Conservation (phyloP, 345 rosid species). For the Euphorbia tirucalli region DNA sequence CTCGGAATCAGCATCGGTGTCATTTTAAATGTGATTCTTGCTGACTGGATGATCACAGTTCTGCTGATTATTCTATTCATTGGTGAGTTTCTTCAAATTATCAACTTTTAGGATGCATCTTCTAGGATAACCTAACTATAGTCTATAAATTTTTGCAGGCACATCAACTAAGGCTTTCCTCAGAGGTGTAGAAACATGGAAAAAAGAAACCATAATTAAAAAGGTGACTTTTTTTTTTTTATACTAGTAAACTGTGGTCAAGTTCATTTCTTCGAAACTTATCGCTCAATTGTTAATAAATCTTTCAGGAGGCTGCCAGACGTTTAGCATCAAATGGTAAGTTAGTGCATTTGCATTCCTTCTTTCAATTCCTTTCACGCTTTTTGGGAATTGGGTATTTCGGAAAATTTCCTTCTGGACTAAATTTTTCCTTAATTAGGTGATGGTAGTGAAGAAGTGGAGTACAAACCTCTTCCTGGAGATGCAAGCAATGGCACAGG, state of each 20-base stretch:
- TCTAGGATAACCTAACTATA: neutral
- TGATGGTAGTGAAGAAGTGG: conserved; percentile 20
- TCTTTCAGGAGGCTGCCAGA: conserved; percentile 37
- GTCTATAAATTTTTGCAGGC: conserved; percentile 18
- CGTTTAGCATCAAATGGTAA: conserved; percentile 24
- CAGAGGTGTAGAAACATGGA: conserved; percentile 54
- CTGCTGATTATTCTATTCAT: conserved; percentile 43
- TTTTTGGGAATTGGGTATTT: neutral
- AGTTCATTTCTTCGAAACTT: neutral
- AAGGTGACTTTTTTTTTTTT: conserved; percentile 16
- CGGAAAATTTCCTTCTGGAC: neutral
- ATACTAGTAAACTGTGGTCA: neutral
- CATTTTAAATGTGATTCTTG: conserved; percentile 41
- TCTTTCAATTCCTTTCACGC: neutral
- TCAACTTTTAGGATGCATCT: neutral
- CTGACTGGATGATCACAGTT: conserved; percentile 53
- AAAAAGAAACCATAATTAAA: conserved; percentile 41
- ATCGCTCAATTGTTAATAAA: neutral
- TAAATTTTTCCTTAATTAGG: conserved; percentile 21
- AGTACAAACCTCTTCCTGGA: conserved; percentile 26
- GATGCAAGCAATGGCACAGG: conserved; percentile 6
- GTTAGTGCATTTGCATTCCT: neutral
- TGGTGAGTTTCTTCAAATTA: conserved; percentile 16
- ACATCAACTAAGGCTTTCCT: conserved; percentile 45
- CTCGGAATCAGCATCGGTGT: conserved; percentile 53